Conservation (phyloP, 192 early-diverging fungal genomes). For the Backusella luteola region DNA sequence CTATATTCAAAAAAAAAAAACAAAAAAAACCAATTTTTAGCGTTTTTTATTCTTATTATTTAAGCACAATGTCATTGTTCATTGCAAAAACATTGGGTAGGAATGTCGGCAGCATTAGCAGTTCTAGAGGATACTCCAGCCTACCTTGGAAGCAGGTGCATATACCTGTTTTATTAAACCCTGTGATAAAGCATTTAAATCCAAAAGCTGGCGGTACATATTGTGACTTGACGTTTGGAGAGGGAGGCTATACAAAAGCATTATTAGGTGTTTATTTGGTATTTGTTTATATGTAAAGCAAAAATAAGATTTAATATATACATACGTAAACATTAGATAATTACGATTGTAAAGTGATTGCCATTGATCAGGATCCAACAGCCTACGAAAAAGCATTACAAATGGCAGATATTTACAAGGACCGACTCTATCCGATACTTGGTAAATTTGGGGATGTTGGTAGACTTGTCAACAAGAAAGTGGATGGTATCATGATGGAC, state of each 20-base stretch:
- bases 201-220: slow-evolving; percentile 47
- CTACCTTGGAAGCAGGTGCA: slow-evolving; percentile 32
- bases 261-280: slow-evolving; percentile 50
- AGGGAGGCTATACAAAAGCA: slow-evolving; percentile 67
- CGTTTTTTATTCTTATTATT: background rate
- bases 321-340: slow-evolving; percentile 9
- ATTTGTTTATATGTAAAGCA: background rate
- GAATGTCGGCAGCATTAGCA: background rate
- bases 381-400: slow-evolving; percentile 55
- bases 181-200: slow-evolving; percentile 42
- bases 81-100: background rate
- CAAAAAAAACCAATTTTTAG: background rate
- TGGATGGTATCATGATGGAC: slow-evolving; percentile 75
- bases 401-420: slow-evolving; percentile 49
- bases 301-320: background rate
- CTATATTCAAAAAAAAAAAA: background rate
- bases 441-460: slow-evolving; percentile 60
- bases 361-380: slow-evolving; percentile 69
- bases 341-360: slow-evolving; percentile 59
- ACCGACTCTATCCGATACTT: slow-evolving; percentile 54
- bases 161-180: slow-evolving; percentile 49
- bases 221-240: slow-evolving; percentile 74
- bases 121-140: background rate
- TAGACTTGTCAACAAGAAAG: slow-evolving; percentile 33
- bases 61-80: background rate